phyloP scores from a whole-genome alignment of 2,329 filamentous ascomycete genomes.

The Herpomyces periplanetae region DNA sequence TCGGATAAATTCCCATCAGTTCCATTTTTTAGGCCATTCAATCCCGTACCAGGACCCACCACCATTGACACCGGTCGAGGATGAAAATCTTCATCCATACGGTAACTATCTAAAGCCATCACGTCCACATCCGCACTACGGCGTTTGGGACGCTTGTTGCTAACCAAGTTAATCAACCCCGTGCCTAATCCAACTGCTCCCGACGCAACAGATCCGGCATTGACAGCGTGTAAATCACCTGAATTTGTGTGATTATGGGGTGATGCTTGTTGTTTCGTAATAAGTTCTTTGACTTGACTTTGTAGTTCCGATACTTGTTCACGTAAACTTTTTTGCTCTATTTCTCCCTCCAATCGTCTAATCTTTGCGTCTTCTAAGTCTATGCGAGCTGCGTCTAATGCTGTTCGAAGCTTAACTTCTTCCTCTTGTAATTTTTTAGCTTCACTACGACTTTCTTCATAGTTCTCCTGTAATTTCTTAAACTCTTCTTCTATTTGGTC shows the following conservation, averaged over 20 bases:
- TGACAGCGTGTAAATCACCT: slow-evolving; percentile 24
- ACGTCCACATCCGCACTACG: slow-evolving; percentile 60
- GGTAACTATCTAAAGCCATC: slow-evolving; percentile 26
- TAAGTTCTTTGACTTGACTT: slow-evolving; percentile 71
- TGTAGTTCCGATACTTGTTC: slow-evolving; percentile 65
- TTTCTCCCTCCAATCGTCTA: slow-evolving; percentile 33
- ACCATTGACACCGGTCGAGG: slow-evolving; percentile 90
- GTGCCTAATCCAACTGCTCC: too few species aligned
- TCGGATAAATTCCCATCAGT: slow-evolving; percentile 31
- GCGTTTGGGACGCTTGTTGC: slow-evolving; percentile 83
- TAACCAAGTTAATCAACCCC: slow-evolving; percentile 79
- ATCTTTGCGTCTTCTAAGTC: slow-evolving; percentile 45
- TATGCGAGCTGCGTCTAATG: slow-evolving; percentile 31
- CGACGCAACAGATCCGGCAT: slow-evolving; percentile 11
- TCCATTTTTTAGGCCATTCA: slow-evolving; percentile 15
- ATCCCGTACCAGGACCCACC: slow-evolving; percentile 9
- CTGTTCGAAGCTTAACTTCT: slow-evolving; percentile 47
- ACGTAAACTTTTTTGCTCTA: slow-evolving; percentile 44
- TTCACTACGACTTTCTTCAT: slow-evolving; percentile 58
- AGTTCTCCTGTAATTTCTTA: slow-evolving; percentile 50
- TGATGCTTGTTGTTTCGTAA: slow-evolving; percentile 35
- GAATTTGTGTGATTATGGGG: slow-evolving; percentile 21
- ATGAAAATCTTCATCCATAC: slow-evolving; percentile 70
- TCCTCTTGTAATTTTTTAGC: slow-evolving; percentile 85
- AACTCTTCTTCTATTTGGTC: slow-evolving; percentile 82